Conservation (phyloP, 2,329 filamentous ascomycete genomes). For the Scopulariopsis brevicaulis region DNA sequence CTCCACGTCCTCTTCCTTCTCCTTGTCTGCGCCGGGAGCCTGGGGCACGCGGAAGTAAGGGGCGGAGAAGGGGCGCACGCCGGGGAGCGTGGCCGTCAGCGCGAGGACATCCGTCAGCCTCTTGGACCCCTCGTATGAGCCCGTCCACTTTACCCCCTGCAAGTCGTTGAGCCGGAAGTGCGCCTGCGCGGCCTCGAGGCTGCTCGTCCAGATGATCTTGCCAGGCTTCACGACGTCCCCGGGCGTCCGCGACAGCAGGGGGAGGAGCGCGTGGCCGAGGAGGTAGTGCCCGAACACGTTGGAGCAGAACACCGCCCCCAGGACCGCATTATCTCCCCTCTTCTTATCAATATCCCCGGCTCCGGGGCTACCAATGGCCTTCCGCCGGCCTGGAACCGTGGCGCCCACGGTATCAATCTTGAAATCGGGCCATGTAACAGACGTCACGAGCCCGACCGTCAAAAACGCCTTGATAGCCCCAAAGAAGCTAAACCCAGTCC, state of each 20-base stretch:
- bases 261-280: constrained; percentile 68
- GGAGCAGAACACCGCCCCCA: constrained; percentile 79
- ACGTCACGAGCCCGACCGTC: constrained; percentile 49
- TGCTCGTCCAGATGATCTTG: constrained; percentile 79
- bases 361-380: background rate
- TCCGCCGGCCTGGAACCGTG: background rate
- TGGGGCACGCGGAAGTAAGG: constrained; percentile 9
- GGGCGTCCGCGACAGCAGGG: constrained; percentile 49
- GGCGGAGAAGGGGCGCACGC: constrained; percentile 23
- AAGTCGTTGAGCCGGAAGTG: constrained; percentile 59
- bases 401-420: constrained; percentile 49
- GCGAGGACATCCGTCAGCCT: constrained; percentile 73
- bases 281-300: constrained; percentile 96
- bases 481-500: constrained; percentile 55
- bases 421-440: constrained; percentile 66
- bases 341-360: background rate
- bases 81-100: constrained; percentile 60
- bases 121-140: constrained; percentile 79
- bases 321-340: constrained; percentile 27
- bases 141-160: constrained; percentile 52
- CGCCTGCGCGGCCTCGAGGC: constrained; percentile 52
- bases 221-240: constrained; percentile 31
- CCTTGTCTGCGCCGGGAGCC: constrained; percentile 2
- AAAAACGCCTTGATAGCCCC: constrained; percentile 25
- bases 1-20: constrained; percentile 8